Conservation (phyloP, 164 flowering plant species). For the Tinospora cordifolia region DNA sequence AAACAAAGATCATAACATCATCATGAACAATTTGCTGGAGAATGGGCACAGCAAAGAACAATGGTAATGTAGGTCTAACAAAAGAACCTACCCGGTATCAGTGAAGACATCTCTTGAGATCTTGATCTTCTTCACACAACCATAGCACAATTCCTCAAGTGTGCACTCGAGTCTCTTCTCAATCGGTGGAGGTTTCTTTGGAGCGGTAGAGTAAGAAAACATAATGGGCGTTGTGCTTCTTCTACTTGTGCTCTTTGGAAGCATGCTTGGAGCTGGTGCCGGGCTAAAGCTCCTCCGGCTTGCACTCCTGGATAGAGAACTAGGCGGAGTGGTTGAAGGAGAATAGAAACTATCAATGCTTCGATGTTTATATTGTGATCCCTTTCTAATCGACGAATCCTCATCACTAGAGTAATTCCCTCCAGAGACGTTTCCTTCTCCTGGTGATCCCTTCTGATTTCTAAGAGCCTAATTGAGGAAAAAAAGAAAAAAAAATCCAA, state of each 20-base stretch:
- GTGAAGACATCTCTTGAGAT: conserved; percentile 48
- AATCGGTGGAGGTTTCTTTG: conserved; percentile 36
- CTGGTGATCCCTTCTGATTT: background rate
- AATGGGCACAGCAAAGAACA: no score
- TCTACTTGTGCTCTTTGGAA: conserved; percentile 18
- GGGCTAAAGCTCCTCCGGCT: conserved; percentile 16
- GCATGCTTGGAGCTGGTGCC: conserved; percentile 4
- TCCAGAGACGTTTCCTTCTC: conserved; percentile 16
- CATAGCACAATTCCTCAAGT: conserved; percentile 61
- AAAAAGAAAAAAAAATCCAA: background rate
- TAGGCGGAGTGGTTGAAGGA: conserved; percentile 8
- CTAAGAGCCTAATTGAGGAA: conserved; percentile 13
- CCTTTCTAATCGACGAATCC: background rate
- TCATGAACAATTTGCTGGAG: no score
- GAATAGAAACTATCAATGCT: conserved; percentile 7
- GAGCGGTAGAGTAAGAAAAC: conserved; percentile 37
- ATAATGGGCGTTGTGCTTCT: conserved; percentile 37
- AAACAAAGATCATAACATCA: conserved; percentile 2
- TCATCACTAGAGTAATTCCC: background rate
- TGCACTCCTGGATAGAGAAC: conserved; percentile 7
- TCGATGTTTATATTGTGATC: background rate
- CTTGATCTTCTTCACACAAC: conserved; percentile 52
- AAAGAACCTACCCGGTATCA: conserved; percentile 33
- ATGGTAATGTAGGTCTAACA: no score
- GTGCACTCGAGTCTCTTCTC: conserved; percentile 67